Evolutionary conservation across 805 yeast species (phyloP).

Genomic region (Suhomyces pyralidae): DNA sequence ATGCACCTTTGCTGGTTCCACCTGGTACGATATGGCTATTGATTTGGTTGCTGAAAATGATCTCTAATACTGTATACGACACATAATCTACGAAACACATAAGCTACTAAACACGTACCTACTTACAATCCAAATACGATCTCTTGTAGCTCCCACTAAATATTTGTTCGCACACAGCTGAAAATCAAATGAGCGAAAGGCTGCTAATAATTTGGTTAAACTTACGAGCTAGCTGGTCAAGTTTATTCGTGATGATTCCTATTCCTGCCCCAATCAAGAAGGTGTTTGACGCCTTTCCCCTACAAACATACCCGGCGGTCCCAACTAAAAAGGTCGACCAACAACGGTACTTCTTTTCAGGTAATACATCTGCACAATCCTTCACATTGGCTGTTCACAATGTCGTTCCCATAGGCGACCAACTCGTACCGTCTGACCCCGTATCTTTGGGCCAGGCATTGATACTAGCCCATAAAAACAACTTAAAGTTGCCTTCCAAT

Average conservation of each 20-base stretch:
- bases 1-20: constrained; percentile 54
- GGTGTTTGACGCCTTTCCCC: constrained; percentile 53
- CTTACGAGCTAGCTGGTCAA: not conserved
- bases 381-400: constrained; percentile 58
- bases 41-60: constrained; percentile 45
- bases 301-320: constrained; percentile 39
- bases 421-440: constrained; percentile 54
- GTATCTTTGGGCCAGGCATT: constrained; percentile 48
- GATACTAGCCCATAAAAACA: constrained; percentile 44
- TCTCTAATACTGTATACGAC: constrained; percentile 14
- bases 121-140: no score
- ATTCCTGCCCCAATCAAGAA: constrained; percentile 43
- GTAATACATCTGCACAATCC: constrained; percentile 9
- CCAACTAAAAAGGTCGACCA: constrained; percentile 8
- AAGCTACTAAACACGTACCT: no score
- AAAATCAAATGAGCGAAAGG: not conserved
- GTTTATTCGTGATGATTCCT: constrained; percentile 13
- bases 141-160: not conserved
- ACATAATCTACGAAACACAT: no score
- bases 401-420: constrained; percentile 20
- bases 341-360: constrained; percentile 12
- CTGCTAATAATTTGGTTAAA: not conserved
- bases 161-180: not conserved
- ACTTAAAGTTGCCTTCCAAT: constrained; percentile 39
- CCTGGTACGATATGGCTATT: constrained; percentile 60